phyloP scores from a whole-genome alignment of 169 alveolate genomes.

The Cryptosporidium sp. region DNA sequence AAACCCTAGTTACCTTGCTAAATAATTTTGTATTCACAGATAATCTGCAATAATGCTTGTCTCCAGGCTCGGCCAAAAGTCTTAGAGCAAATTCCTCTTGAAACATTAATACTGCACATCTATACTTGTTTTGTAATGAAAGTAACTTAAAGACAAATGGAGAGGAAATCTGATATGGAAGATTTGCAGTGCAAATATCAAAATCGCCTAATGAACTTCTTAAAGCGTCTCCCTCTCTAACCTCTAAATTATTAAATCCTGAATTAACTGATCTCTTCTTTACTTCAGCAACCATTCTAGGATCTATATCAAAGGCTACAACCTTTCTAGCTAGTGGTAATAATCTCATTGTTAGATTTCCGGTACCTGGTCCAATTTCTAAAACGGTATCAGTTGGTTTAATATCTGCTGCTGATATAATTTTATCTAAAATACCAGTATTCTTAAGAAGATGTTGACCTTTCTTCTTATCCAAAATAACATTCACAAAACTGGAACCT shows the following conservation, averaged over 20 bases:
- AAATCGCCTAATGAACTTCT: slow-evolving; percentile 94
- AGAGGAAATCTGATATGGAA: slow-evolving; percentile 99
- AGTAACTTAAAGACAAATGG: slow-evolving; percentile 97
- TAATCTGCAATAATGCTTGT: slow-evolving; percentile 96
- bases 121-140: slow-evolving; percentile 90
- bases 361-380: slow-evolving; percentile 99
- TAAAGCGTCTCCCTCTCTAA: slow-evolving; percentile 94
- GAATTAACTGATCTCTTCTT: slow-evolving; percentile 91
- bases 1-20: slow-evolving; percentile 89
- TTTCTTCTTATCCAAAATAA: slow-evolving; percentile 89
- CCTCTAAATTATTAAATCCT: slow-evolving; percentile 89
- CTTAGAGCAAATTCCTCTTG: slow-evolving; percentile 99
- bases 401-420: slow-evolving; percentile 95
- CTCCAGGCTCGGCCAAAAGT: slow-evolving; percentile 94
- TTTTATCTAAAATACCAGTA: slow-evolving; percentile 96
- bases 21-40: slow-evolving; percentile 95
- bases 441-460: slow-evolving; percentile 99
- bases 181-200: slow-evolving; percentile 98
- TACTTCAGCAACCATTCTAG: slow-evolving; percentile 99
- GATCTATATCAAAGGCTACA: slow-evolving; percentile 98
- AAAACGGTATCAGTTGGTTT: slow-evolving; percentile 96
- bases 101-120: slow-evolving; percentile 99
- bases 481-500: slow-evolving; percentile 77
- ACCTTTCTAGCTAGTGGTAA: slow-evolving; percentile 95
- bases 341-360: slow-evolving; percentile 96